Percentiles rank a stretch among this genome's conserved stretches.
Conservation (phyloP, 1,139 yeast genomes). For the Geotrichum histeridarum region DNA sequence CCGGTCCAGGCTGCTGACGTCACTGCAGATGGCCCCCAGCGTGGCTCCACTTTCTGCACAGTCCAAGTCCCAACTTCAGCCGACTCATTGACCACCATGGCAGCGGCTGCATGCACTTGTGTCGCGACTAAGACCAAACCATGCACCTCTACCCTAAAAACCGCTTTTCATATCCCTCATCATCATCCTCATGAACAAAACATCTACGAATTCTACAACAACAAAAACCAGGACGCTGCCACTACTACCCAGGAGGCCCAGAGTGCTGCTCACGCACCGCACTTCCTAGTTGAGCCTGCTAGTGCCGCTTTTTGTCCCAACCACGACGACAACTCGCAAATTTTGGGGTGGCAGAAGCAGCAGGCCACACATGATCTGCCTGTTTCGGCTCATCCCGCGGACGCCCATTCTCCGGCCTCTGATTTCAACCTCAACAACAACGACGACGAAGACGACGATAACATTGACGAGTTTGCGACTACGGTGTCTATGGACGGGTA, state of each 20-base stretch:
- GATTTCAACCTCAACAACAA: too few species aligned
- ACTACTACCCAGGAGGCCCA: too few species aligned
- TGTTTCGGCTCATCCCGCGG: too few species aligned
- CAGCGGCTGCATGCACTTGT: too few species aligned
- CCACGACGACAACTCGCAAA: neutral
- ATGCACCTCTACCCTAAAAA: too few species aligned
- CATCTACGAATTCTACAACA: neutral
- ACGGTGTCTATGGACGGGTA: constrained; percentile 73
- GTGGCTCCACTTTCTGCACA: neutral
- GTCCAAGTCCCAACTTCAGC: too few species aligned
- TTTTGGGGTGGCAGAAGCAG: neutral
- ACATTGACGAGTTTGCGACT: constrained; percentile 20
- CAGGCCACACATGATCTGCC: neutral
- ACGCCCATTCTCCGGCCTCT: too few species aligned
- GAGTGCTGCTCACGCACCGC: neutral
- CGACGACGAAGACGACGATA: neutral
- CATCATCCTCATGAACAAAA: neutral
- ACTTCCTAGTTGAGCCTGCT: neutral
- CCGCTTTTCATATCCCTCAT: too few species aligned
- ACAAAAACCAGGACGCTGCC: neutral
- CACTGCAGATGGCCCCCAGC: neutral
- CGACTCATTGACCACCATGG: too few species aligned
- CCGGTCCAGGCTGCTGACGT: neutral
- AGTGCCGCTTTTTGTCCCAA: neutral
- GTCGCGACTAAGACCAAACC: too few species aligned